Conservation (phyloP, 768 basidiomycete species). For the Mrakia frigida region DNA sequence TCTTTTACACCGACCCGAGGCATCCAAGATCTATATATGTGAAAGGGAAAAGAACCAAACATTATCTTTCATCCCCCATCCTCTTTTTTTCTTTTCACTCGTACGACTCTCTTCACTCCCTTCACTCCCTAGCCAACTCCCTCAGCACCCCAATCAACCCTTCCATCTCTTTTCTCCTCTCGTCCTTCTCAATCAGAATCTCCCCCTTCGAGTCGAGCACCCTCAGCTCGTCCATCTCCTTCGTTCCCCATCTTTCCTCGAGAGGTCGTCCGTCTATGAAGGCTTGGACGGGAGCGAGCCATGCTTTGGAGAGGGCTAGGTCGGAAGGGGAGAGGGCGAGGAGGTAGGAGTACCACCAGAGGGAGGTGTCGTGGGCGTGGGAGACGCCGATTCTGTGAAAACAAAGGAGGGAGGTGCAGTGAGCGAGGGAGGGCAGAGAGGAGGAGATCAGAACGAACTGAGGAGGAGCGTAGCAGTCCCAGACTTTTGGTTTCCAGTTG, state of each 20-base stretch:
- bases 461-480: constrained; percentile 17
- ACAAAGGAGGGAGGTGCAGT: neutral
- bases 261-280: neutral
- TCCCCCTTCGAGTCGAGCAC: neutral
- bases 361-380: constrained; percentile 11
- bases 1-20: too few species aligned
- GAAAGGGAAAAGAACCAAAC: too few species aligned
- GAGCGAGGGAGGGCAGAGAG: neutral
- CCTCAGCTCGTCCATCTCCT: neutral
- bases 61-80: neutral
- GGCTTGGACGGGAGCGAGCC: constrained; percentile 4
- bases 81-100: neutral
- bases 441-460: neutral
- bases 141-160: neutral
- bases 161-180: neutral
- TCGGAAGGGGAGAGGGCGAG: neutral
- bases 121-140: neutral
- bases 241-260: neutral
- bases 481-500: constrained; percentile 14
- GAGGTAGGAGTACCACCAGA: constrained; percentile 15
- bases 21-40: too few species aligned
- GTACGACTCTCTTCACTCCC: too few species aligned
- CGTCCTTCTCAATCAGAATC: neutral
- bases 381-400: constrained; percentile 8
- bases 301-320: neutral